phyloP scores from a whole-genome alignment of 2,329 filamentous ascomycete species.

The Aspergillus pseudonomiae region DNA sequence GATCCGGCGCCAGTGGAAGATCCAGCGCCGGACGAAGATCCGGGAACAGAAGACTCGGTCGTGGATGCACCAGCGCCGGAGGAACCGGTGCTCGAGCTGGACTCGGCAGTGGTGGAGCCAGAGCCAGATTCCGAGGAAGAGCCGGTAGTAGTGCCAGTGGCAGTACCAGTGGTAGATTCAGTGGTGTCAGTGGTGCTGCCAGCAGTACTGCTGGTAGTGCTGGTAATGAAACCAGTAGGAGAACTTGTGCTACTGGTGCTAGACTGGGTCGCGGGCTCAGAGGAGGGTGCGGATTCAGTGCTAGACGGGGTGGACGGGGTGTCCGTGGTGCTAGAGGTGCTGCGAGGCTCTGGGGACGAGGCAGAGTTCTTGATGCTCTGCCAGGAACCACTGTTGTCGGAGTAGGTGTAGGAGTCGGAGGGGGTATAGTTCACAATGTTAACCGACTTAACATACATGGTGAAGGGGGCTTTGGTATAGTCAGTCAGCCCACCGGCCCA shows the following conservation, averaged over 20 bases:
- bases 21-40: constrained; percentile 11
- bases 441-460: constrained; percentile 71
- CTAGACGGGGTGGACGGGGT: constrained; percentile 21
- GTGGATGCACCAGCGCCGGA: constrained; percentile 10
- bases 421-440: constrained; percentile 49
- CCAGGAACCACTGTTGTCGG: constrained; percentile 63
- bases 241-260: constrained; percentile 13
- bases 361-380: constrained; percentile 60
- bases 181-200: constrained; percentile 4
- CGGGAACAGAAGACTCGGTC: neutral
- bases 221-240: constrained; percentile 10
- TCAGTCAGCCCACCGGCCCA: constrained; percentile 74
- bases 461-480: constrained; percentile 68
- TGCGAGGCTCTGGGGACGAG: constrained; percentile 13
- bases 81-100: neutral
- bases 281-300: constrained; percentile 13
- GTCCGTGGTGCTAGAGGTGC: constrained; percentile 17
- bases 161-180: constrained; percentile 1
- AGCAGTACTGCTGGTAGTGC: neutral
- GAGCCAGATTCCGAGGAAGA: constrained; percentile 19
- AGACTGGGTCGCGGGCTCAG: constrained; percentile 16
- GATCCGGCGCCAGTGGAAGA: constrained; percentile 3
- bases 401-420: constrained; percentile 66
- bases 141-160: constrained; percentile 3
- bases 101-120: constrained; percentile 14